Evolutionary conservation across 352 stramenopile genomes (phyloP).

Genomic region (Pythium vanterpoolii): DNA sequence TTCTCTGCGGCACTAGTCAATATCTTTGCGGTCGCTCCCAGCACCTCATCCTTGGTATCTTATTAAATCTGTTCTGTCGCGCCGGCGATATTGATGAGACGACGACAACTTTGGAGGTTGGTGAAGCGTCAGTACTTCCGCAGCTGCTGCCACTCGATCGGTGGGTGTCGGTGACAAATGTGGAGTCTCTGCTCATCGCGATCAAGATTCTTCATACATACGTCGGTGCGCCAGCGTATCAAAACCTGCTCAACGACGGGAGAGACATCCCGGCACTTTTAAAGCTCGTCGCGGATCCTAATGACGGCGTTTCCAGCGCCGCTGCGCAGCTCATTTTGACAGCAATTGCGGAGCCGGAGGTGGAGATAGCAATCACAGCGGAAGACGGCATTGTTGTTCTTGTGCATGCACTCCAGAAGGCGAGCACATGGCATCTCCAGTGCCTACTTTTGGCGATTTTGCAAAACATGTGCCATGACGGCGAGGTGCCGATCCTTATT

Average conservation of each 20-base stretch:
- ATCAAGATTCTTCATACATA: slow-evolving; percentile 57
- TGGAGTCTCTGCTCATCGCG: slow-evolving; percentile 34
- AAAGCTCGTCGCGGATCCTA: slow-evolving; percentile 29
- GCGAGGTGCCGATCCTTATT: slow-evolving; percentile 67
- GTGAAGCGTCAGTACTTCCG: slow-evolving; percentile 36
- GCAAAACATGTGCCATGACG: slow-evolving; percentile 51
- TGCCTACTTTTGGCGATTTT: slow-evolving; percentile 47
- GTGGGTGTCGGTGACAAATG: slow-evolving; percentile 40
- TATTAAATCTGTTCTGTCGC: slow-evolving; percentile 66
- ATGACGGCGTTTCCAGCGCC: slow-evolving; percentile 37
- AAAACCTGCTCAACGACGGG: slow-evolving; percentile 49
- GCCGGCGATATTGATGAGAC: slow-evolving; percentile 1
- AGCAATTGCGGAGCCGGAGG: slow-evolving; percentile 38
- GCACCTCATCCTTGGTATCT: slow-evolving; percentile 42
- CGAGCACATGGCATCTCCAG: slow-evolving; percentile 33
- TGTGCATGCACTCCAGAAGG: slow-evolving; percentile 38
- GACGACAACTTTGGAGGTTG: slow-evolving; percentile 15
- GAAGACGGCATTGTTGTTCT: slow-evolving; percentile 68
- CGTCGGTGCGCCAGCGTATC: slow-evolving; percentile 25
- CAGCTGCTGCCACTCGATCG: slow-evolving; percentile 53
- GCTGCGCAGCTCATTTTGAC: slow-evolving; percentile 45
- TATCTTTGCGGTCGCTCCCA: slow-evolving; percentile 13
- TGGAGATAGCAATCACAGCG: slow-evolving; percentile 65
- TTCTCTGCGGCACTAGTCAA: slow-evolving; percentile 12
- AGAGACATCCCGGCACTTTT: slow-evolving; percentile 51